A percentile compares a stretch with the other conserved stretches of the same genome.
phyloP scores from a whole-genome alignment of 2,329 filamentous ascomycete species.

The Canariomyces notabilis region DNA sequence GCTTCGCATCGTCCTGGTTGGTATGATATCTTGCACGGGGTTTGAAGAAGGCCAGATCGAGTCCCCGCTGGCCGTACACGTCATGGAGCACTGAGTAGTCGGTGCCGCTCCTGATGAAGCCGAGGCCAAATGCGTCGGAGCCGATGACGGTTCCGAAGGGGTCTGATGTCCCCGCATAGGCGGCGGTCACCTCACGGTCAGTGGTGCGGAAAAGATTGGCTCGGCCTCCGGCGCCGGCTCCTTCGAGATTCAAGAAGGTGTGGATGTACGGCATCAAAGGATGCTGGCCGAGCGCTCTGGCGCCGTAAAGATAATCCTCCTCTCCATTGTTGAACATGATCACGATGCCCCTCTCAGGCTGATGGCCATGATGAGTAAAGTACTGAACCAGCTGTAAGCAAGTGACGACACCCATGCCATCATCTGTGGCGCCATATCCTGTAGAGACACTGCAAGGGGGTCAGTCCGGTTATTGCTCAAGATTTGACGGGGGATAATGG shows the following conservation, averaged over 20 bases:
- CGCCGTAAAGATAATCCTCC: conserved; percentile 86
- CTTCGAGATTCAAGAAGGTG: conserved; percentile 91
- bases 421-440: conserved; percentile 88
- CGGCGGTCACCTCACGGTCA: conserved; percentile 77
- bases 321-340: conserved; percentile 92
- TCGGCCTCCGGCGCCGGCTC: conserved; percentile 84
- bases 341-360: conserved; percentile 75
- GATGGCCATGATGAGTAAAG: conserved; percentile 67
- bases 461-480: conserved; percentile 11
- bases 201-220: conserved; percentile 84
- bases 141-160: conserved; percentile 82
- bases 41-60: conserved; percentile 88
- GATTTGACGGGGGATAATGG: not conserved
- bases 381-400: conserved; percentile 81
- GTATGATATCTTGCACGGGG: conserved; percentile 88
- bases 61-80: conserved; percentile 72
- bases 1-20: conserved; percentile 75
- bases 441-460: conserved; percentile 59
- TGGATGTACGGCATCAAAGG: conserved; percentile 75
- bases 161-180: conserved; percentile 65
- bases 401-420: conserved; percentile 85
- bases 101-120: conserved; percentile 77
- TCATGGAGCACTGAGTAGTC: conserved; percentile 83
- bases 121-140: conserved; percentile 76
- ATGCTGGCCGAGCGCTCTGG: conserved; percentile 77